Base-by-base conservation (phyloP, 176 grass and related monocot species). In the Chloris gayana region DNA sequence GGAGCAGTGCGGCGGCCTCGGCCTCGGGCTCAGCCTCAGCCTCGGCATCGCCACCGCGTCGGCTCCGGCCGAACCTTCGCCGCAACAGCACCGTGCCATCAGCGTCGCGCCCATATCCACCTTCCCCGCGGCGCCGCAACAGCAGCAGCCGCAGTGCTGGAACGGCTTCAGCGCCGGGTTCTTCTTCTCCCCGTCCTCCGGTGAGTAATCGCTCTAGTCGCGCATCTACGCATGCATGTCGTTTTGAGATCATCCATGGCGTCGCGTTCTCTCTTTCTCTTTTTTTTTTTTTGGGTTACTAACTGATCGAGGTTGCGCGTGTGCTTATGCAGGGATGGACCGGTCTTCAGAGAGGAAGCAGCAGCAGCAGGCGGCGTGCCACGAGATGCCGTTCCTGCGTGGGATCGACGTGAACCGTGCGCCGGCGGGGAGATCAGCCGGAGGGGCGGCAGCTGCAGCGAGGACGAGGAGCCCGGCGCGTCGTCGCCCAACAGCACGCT, bases 401-500 rank as follows among this genome's bases (percentile, higher is more conserved):
- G 93, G 89, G 78, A 91, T 97, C 70, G 93, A 97, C 84, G 93
- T 93, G 64, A 97, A 97, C 74, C 83, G 84, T 11, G 47, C 91
- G 46, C 86, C 94, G 9, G 17, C 31, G 8, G 74, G 35, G 83
- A 63, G 66, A 15, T 50, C 0, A 65, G 56, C 11, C 63, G 26
- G 33, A 61, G 53, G 41, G 77, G 69, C 7, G 73, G 64, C 7
- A 81, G 78, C 78, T 74, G 87, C 78, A 83, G 74, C 50, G 90
- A 90, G 69, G 93, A 90, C 67, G 94, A 97, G 82, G 94, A 88
- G 38, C 82, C 85, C 44, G 89, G 80, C 70, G 78, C 83, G 58
- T 94, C 87, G 47, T 98, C 89, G 27, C 92, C 88, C 1, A 92
- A 94, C 85, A 94, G 95, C 77, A 92, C 95, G 61, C 87, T 94